A percentile compares a stretch with the other conserved stretches of the same genome.
These are phyloP conservation scores for Atalantia buxifolia DNA, from an alignment of 345 rosid species.

Conservation along the genomic window DNA sequence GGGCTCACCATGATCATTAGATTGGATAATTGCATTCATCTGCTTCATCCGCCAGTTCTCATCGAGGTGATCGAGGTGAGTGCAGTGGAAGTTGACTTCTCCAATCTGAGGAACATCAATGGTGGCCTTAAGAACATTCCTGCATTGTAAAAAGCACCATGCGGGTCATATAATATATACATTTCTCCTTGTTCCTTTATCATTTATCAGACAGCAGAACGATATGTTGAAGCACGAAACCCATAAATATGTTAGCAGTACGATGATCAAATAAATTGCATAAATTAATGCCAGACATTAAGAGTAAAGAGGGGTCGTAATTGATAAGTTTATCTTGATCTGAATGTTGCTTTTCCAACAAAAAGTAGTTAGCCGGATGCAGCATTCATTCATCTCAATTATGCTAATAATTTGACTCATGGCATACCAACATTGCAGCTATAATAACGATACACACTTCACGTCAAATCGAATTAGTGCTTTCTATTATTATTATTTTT, in stretches of 20 bases:
- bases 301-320: neutral
- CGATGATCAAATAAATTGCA: neutral
- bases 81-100: conserved; percentile 85
- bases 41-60: conserved; percentile 97
- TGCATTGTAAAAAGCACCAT: conserved; percentile 1
- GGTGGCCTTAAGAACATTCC: conserved; percentile 85
- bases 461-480: conserved; percentile 9
- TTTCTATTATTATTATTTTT: conserved; percentile 5
- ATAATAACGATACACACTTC: neutral
- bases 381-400: neutral
- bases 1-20: conserved; percentile 38
- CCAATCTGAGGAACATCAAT: conserved; percentile 74
- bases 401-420: conserved; percentile 2
- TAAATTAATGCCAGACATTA: no score
- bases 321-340: neutral
- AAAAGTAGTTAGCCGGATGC: neutral
- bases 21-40: conserved; percentile 64
- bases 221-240: neutral
- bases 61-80: conserved; percentile 86
- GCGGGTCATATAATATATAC: neutral
- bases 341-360: conserved; percentile 1
- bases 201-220: neutral
- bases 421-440: conserved; percentile 6
- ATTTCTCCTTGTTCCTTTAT: neutral
- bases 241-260: neutral